These are phyloP conservation scores for Rhizopogon sp. DNA, from an alignment of 768 basidiomycete genomes.

Conservation along the genomic window DNA sequence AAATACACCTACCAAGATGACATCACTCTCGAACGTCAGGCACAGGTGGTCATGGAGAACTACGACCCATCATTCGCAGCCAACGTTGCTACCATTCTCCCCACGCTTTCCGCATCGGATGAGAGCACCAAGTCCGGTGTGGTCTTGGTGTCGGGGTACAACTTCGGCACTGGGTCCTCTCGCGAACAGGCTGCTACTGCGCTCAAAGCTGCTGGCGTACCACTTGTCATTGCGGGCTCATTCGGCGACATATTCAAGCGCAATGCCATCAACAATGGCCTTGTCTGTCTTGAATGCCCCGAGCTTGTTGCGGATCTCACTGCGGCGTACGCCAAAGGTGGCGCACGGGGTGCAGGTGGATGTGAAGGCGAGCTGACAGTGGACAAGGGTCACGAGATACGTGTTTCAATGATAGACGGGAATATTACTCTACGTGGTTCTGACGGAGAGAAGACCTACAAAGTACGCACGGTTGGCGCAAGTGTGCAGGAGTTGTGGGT, in stretches of 20 bases:
- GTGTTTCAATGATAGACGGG: slow-evolving; percentile 68
- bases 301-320: slow-evolving; percentile 87
- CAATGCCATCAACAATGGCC: slow-evolving; percentile 97
- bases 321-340: slow-evolving; percentile 62
- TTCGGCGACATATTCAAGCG: slow-evolving; percentile 99
- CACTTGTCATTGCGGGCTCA: slow-evolving; percentile 93
- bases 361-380: slow-evolving; percentile 82
- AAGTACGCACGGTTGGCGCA: slow-evolving; percentile 73
- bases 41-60: slow-evolving; percentile 98
- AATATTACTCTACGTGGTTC: slow-evolving; percentile 47
- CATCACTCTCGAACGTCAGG: slow-evolving; percentile 91
- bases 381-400: slow-evolving; percentile 58
- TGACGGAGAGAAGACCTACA: slow-evolving; percentile 51
- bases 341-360: slow-evolving; percentile 74
- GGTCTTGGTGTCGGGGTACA: slow-evolving; percentile 89
- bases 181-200: slow-evolving; percentile 99
- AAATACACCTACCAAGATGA: slow-evolving; percentile 99
- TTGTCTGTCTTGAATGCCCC: slow-evolving; percentile 92
- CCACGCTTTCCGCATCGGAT: slow-evolving; percentile 13
- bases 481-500: slow-evolving; percentile 99
- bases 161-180: slow-evolving; percentile 98
- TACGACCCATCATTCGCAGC: slow-evolving; percentile 87
- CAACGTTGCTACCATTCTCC: slow-evolving; percentile 49
- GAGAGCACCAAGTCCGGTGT: slow-evolving; percentile 50
- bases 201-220: slow-evolving; percentile 88